Evolutionary conservation across 1,284 basidiomycete genomes (phyloP), one percentile per base, ranked within the genome.

Genomic region (Moesziomyces sp.): DNA sequence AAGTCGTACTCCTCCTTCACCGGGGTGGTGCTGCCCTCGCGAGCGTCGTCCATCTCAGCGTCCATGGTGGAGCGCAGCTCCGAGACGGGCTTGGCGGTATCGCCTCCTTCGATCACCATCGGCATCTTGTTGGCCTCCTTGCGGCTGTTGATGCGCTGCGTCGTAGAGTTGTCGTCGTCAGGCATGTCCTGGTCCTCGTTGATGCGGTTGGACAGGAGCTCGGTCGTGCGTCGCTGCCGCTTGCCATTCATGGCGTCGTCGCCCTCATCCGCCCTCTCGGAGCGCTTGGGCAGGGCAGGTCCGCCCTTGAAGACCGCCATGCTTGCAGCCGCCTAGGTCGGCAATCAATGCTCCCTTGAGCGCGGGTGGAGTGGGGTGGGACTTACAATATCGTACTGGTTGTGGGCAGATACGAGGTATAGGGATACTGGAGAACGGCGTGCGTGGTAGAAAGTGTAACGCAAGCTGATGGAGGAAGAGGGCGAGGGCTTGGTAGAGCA

Each of bases 231-330:
- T 16, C 26, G 59, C 44, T 45, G 48, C 21, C 55, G 55, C 24
- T 62, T 59, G 52, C 38, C 38, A 8, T 7, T 18, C 38, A 18
- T 6, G 6, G 18, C 16, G 7, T 16, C 14, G 13, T 40, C 38
- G 38, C 4, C 6, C 38, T 18, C 38, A 14, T 18, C 38, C 18
- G 14, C 38, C 38, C 14, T 45, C 3, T 52, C 34, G 13, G 54
- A 19, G 11, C 65, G 54, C 43, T 67, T 61, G 1, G 65, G 58
- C 3, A 67, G 55, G 9, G 65, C 54, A 16, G 65, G 65, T 19
- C 58, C 58, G 13, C 65, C 58, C 50, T 61, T 67, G 51, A 61
- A 60, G 35, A 18, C 47, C 14, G 58, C 50, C 65, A 67, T 51
- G 13, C 24, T 30, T 48, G 11, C 18, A 34, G 30, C n/a, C 38